Conservation (phyloP, 1,139 yeast species). For the Yamadazyma sp. region DNA sequence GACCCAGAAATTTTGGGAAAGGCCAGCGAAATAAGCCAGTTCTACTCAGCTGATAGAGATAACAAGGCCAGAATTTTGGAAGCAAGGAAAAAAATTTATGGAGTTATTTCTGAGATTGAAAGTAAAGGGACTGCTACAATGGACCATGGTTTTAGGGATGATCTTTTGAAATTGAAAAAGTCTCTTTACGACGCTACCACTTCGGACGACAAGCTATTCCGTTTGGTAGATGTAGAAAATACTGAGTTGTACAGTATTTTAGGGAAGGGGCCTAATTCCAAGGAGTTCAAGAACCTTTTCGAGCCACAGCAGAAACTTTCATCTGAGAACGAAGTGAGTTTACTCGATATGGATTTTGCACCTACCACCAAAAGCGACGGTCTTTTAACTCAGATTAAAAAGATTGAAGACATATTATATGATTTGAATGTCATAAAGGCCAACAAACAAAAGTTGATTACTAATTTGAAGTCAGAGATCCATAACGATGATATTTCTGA, state of each 20-base stretch:
- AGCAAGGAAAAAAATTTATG: conserved; percentile 42
- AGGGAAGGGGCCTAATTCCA: conserved; percentile 34
- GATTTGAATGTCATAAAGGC: conserved; percentile 46
- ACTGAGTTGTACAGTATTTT: conserved; percentile 26
- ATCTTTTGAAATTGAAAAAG: conserved; percentile 57
- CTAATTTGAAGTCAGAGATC: conserved; percentile 66
- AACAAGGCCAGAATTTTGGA: conserved; percentile 25
- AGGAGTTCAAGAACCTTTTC: conserved; percentile 33
- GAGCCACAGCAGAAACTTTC: conserved; percentile 13
- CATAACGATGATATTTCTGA: conserved; percentile 87
- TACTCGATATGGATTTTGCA: conserved; percentile 50
- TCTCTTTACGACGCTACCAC: conserved; percentile 67
- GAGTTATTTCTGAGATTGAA: conserved; percentile 41
- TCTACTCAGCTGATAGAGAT: conserved; percentile 21
- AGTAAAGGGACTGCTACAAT: conserved; percentile 4
- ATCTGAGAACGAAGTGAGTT: conserved; percentile 37
- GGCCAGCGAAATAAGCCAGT: conserved; percentile 29
- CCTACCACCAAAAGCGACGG: conserved; percentile 38
- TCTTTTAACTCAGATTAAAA: conserved; percentile 31
- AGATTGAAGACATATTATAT: conserved; percentile 48
- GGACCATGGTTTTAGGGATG: conserved; percentile 36
- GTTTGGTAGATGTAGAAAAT: conserved; percentile 28
- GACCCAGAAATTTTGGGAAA: conserved; percentile 19
- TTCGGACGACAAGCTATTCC: conserved; percentile 61
- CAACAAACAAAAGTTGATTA: conserved; percentile 61